Conservation (phyloP, 2,329 filamentous ascomycete genomes). For the Fusarium multiceps region DNA sequence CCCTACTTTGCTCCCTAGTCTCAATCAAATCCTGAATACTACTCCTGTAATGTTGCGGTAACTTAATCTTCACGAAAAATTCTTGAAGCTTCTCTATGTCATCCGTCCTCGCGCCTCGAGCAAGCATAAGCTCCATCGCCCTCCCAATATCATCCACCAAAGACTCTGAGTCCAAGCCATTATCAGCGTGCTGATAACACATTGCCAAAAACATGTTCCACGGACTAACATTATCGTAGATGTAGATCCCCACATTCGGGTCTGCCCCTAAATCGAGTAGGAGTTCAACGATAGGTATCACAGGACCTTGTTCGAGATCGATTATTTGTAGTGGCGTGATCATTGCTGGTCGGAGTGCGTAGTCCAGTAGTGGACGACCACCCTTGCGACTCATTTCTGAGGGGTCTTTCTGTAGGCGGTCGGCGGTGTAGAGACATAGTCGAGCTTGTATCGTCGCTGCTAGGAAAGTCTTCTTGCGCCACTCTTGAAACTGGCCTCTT, state of each 20-base stretch:
- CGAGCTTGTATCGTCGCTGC: not conserved
- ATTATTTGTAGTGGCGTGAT: not conserved
- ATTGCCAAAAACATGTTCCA: not conserved
- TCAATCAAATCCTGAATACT: not conserved
- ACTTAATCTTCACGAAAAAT: not conserved
- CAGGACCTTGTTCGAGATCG: not conserved
- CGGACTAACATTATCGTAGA: not conserved
- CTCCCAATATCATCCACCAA: not conserved
- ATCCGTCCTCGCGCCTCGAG: not conserved
- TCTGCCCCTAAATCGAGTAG: not conserved
- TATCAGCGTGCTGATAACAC: not conserved
- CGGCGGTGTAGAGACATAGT: not conserved
- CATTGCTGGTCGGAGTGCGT: not conserved
- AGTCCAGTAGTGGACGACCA: not conserved
- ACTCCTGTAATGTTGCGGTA: not conserved
- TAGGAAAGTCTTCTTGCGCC: not conserved
- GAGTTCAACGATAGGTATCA: not conserved
- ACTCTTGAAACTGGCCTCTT: not conserved
- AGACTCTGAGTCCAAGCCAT: not conserved
- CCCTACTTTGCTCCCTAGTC: not conserved
- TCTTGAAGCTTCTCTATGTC: not conserved
- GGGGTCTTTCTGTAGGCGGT: not conserved
- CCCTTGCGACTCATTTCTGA: not conserved
- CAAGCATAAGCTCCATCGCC: not conserved
- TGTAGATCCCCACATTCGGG: not conserved